Conservation (phyloP, 208 protist species). For the Trypanosomatidae sp. region DNA sequence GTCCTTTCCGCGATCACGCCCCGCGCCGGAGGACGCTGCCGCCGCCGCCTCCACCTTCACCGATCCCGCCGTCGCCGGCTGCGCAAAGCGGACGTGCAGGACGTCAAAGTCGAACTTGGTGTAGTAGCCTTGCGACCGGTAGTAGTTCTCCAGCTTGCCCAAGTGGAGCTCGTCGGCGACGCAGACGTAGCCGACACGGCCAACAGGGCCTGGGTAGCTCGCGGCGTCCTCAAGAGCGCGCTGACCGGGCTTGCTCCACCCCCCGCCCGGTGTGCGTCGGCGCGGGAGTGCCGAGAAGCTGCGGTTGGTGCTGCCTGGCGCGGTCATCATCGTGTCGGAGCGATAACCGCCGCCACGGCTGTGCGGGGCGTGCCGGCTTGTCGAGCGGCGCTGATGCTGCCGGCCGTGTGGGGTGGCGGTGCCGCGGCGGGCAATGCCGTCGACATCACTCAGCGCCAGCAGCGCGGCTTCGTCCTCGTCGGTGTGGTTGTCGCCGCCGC, state of each 20-base stretch:
- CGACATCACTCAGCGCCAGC: constrained; percentile 23
- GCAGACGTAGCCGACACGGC: constrained; percentile 73
- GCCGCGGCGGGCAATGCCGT: neutral
- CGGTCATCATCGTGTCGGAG: constrained; percentile 21
- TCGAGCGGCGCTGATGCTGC: constrained; percentile 22
- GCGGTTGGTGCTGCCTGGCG: neutral
- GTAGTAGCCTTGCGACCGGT: constrained; percentile 62
- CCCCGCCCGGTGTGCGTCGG: constrained; percentile 15
- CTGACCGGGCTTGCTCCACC: constrained; percentile 29
- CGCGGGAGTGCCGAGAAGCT: constrained; percentile 7
- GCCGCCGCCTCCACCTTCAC: constrained; percentile 12
- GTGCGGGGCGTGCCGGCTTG: constrained; percentile 19
- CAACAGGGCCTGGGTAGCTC: constrained; percentile 22
- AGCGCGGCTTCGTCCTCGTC: constrained; percentile 21
- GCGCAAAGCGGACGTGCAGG: constrained; percentile 68
- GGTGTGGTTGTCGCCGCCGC: neutral
- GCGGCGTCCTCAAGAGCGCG: constrained; percentile 18
- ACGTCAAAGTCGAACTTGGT: constrained; percentile 84
- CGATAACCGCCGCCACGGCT: constrained; percentile 14
- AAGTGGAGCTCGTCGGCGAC: constrained; percentile 75
- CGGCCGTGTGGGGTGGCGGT: neutral
- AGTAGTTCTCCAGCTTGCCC: constrained; percentile 60
- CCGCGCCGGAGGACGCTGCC: no score
- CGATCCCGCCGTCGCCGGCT: constrained; percentile 17
- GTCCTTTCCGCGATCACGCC: no score